phyloP scores from a whole-genome alignment of 495 filamentous ascomycete genomes.

The Aspergillus leporis region DNA sequence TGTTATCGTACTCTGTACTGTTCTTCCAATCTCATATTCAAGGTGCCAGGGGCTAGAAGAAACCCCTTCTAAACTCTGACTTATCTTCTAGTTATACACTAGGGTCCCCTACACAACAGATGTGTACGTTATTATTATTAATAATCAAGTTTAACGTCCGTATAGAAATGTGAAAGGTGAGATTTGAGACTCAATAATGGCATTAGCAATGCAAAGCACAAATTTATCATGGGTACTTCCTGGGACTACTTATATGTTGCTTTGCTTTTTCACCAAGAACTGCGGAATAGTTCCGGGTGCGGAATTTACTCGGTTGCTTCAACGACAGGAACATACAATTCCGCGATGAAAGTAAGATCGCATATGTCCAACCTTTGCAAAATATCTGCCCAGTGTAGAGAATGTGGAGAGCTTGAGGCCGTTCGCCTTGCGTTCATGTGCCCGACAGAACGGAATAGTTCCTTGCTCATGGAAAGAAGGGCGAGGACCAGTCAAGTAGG shows the following conservation, averaged over 20 bases:
- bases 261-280: neutral
- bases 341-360: conserved; percentile 3
- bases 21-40: neutral
- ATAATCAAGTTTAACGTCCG: too few relatives aligned
- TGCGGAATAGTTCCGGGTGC: conserved; percentile 24
- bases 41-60: too few relatives aligned
- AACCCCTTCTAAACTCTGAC: too few relatives aligned
- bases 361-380: neutral
- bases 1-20: neutral
- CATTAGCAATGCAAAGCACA: too few relatives aligned
- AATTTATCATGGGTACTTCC: too few relatives aligned
- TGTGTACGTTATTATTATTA: too few relatives aligned
- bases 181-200: too few relatives aligned
- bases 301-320: conserved; percentile 16
- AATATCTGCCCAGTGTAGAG: conserved; percentile 7
- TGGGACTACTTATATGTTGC: neutral
- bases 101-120: too few relatives aligned
- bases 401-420: conserved; percentile 18
- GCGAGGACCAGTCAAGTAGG: too few relatives aligned
- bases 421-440: neutral
- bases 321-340: neutral
- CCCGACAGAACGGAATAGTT: conserved; percentile 26
- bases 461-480: conserved; percentile 4
- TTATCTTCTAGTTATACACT: too few relatives aligned
- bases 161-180: too few relatives aligned